phyloP scores from a whole-genome alignment of 2,329 filamentous ascomycete species.

The Epichloe amarillans region DNA sequence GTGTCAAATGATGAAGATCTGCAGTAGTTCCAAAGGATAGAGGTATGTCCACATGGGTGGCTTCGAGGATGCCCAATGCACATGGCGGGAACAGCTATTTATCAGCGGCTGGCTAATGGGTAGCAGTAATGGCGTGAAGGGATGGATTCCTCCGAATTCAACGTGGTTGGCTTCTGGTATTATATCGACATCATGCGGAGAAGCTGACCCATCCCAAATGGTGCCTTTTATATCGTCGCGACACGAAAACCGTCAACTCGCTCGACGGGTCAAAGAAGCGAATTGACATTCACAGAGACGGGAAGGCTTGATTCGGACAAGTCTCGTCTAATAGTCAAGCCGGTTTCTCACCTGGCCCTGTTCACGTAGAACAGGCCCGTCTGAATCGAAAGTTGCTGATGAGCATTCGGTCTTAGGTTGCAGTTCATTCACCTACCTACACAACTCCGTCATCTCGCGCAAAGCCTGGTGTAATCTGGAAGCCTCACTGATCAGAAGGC shows the following conservation, averaged over 20 bases:
- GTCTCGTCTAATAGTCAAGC: background rate
- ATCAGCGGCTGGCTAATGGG: background rate
- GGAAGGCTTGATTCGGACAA: background rate
- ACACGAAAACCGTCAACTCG: background rate
- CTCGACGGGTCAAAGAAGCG: background rate
- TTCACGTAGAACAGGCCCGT: background rate
- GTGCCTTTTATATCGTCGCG: background rate
- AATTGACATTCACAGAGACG: background rate
- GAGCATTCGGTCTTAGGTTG: background rate
- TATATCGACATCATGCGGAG: background rate
- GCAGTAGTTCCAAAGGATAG: conserved; percentile 11
- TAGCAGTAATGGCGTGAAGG: background rate
- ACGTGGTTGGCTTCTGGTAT: background rate
- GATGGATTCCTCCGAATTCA: background rate
- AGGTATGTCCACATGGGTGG: conserved; percentile 8
- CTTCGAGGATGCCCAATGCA: conserved; percentile 5
- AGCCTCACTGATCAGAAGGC: background rate
- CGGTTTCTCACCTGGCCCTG: background rate
- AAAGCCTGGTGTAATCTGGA: background rate
- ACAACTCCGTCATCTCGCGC: no score
- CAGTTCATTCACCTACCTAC: background rate
- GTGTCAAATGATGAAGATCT: conserved; percentile 30
- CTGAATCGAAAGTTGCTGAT: background rate
- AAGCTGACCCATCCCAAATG: background rate
- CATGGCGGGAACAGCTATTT: background rate